Conservation (phyloP, 306 rosid genomes). For the Lathyrus aphaca region DNA sequence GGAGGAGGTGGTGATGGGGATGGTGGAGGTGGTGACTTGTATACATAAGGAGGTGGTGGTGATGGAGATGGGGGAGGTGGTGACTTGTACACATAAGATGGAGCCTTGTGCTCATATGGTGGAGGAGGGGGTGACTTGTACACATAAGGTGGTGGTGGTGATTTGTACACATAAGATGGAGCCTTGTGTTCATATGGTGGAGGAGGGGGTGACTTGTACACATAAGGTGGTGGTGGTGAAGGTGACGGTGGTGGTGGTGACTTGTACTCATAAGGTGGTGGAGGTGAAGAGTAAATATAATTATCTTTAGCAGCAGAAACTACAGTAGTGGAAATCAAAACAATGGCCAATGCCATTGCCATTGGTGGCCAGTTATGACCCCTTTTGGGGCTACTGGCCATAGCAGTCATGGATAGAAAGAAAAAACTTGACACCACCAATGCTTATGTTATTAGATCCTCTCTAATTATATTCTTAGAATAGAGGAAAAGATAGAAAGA, state of each 20-base stretch:
- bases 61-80: constrained; percentile 45
- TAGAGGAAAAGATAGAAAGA: neutral
- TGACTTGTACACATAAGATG: constrained; percentile 39
- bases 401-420: constrained; percentile 48
- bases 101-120: constrained; percentile 44
- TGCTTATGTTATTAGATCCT: constrained; percentile 33
- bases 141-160: constrained; percentile 11
- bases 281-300: constrained; percentile 75
- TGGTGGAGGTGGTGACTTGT: constrained; percentile 67
- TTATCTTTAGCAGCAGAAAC: constrained; percentile 67
- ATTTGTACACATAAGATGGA: neutral
- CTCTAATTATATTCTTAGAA: constrained; percentile 18
- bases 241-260: constrained; percentile 14
- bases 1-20: constrained; percentile 34
- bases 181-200: constrained; percentile 37
- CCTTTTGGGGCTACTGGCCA: constrained; percentile 64
- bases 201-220: neutral
- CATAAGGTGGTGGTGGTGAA: constrained; percentile 8
- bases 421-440: constrained; percentile 40
- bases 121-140: constrained; percentile 26
- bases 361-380: constrained; percentile 72
- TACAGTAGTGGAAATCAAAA: constrained; percentile 58
- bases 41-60: no score
- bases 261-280: constrained; percentile 47
- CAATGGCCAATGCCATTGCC: constrained; percentile 64